Base-by-base conservation (phyloP, 208 protist genomes). In the Leishmania martiniquensis region DNA sequence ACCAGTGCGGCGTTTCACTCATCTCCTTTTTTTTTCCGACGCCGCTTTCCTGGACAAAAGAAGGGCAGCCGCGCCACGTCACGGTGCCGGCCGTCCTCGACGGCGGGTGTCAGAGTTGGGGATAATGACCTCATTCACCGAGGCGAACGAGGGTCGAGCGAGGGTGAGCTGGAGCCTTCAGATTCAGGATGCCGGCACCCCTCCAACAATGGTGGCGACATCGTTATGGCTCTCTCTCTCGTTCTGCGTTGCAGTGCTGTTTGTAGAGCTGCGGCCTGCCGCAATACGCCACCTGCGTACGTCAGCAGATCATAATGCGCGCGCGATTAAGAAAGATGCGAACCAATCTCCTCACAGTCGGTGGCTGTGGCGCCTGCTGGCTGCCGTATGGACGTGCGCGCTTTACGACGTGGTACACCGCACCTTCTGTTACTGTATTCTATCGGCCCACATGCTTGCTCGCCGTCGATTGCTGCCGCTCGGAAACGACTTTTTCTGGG, bases 401-500 rank as follows among this genome's bases (percentile, higher is more conserved):
- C 17, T 89, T 1, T 85, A 88, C 69, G 85, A 93, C 72, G 55
- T 80, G 6, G 82, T 93, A 34, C 70, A 91, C 62, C 82, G 84
- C 52, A 75, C 80, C 6, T 85, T 75, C 67, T 80, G 84, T 55
- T 93, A 91, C 67, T 9, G 86, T 13, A 59, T 88, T 29, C 81
- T 95, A 6, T 77, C 87, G 1, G 72, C 83, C 0, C 75, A 81
- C 42, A 87, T 90, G 79, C 82, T 95, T 6, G 85, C 75, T 60
- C 87, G 91, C 1, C 80, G 78, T 32, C 74, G 77, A 10, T 70
- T 95, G 79, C 78, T 95, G 22, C 91, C 89, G 10, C 72, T 95
- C 12, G 65, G 80, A 12, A 13, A 22, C 5, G 25, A 9, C 20
- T 84, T 84, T 44, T 25, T 84, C 4, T 52, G 47, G 60, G 80